Percentiles rank a stretch among this genome's conserved stretches.
These are phyloP conservation scores for Penicillium rolfsii DNA, from an alignment of 2,329 filamentous ascomycete genomes.

Conservation along the genomic window DNA sequence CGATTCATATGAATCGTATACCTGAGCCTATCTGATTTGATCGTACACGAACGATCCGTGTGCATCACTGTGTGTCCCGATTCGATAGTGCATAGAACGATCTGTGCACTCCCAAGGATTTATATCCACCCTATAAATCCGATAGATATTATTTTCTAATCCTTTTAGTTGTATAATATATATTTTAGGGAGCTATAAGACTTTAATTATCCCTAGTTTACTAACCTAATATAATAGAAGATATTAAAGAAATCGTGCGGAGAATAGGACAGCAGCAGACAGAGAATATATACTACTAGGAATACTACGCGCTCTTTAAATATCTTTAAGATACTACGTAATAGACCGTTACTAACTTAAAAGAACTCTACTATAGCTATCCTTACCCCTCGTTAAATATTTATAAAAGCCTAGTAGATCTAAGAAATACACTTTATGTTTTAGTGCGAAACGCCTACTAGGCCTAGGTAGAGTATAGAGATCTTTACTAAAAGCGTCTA, in stretches of 20 bases:
- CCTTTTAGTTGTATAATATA: not conserved
- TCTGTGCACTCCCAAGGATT: too few species aligned
- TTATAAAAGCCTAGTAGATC: not conserved
- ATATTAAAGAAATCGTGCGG: conserved; percentile 9
- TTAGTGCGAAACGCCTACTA: not conserved
- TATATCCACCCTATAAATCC: too few species aligned
- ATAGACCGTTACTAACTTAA: conserved; percentile 1
- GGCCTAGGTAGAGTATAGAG: not conserved
- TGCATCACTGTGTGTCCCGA: too few species aligned
- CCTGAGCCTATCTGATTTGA: too few species aligned
- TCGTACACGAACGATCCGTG: too few species aligned
- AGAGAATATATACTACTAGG: conserved; percentile 10
- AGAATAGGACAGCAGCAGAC: conserved; percentile 9
- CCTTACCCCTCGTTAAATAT: not conserved
- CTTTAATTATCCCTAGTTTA: not conserved
- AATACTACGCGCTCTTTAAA: conserved; percentile 9
- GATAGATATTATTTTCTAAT: too few species aligned
- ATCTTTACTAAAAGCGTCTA: not conserved
- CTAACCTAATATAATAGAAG: not conserved
- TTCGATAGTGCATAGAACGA: too few species aligned
- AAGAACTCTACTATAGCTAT: not conserved
- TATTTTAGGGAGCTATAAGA: not conserved
- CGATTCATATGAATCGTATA: too few species aligned
- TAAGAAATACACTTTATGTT: conserved; percentile 1
- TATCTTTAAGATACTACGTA: conserved; percentile 5